Evolutionary conservation across 345 rosid species (phyloP), one percentile per base, ranked within the genome.

Genomic region (Kernera saxatilis): DNA sequence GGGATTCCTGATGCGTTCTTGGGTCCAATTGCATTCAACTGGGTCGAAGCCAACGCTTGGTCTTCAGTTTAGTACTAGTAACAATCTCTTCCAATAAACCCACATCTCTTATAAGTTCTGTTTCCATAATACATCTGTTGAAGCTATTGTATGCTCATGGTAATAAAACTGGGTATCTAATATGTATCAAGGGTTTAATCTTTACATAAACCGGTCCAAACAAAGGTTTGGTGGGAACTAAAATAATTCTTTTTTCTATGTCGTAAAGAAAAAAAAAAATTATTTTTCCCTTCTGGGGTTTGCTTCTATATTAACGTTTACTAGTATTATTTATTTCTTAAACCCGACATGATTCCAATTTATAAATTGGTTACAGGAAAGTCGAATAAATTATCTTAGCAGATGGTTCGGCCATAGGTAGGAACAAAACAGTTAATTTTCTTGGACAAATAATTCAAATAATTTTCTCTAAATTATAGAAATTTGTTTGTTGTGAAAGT

Each of bases 1-100:
- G 94, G 97, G 61, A 78, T 93, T 59, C 98, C 98, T 18, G 87
- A 83, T 40, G 77, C 92, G 2, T 84, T 88, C 71, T 78, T 93
- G 83, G 74, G 87, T 78, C 98, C 97, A 8, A 78, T 93, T 73
- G 97, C 98, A 39, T 91, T 77, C 50, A 68, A 93, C 75, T 93
- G 98, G 97, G 84, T 93, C 15, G 95, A 86, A 15, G 86, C 97
- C 25, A 87, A 93, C 67, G 80, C 97, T 15, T 86, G 88, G 93
- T 81, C 94, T 58, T 83, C 90, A 6, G 84, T 73, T 57, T 68
- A 82, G 59, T 67, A 69, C 7, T 75, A 33, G 8, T 23, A 25
- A 17, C 18, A 23, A 12, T 18, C 41, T 35, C 56, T 53, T 69
- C 48, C 19, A 50, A 69, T 7, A 44, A 43, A 21, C 8, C 12